Evolutionary conservation across 2,329 filamentous ascomycete species (phyloP).

Genomic region (Beauveria caledonica): DNA sequence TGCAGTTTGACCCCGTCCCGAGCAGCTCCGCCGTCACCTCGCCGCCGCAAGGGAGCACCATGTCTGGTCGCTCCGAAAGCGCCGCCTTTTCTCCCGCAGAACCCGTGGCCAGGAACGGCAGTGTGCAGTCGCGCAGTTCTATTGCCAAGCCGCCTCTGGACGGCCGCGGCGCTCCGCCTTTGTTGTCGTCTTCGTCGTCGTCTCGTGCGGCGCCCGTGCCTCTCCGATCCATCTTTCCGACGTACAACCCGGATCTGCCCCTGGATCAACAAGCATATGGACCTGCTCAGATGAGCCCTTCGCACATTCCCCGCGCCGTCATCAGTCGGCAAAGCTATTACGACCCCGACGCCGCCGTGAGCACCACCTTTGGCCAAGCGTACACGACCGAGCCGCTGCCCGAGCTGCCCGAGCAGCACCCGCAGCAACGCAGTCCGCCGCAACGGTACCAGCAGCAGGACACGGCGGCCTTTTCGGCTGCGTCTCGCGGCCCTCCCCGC

Average conservation of each 20-base stretch:
- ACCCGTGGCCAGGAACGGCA: slow-evolving; percentile 41
- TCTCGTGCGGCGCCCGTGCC: slow-evolving; percentile 27
- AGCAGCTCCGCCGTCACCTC: slow-evolving; percentile 16
- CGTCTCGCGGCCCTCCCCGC: background rate
- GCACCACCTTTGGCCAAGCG: background rate
- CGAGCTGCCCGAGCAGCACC: background rate
- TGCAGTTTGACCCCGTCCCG: slow-evolving; percentile 14
- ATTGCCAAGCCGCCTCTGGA: slow-evolving; percentile 46
- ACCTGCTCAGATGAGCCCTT: slow-evolving; percentile 56
- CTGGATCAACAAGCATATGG: slow-evolving; percentile 63
- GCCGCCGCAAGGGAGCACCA: slow-evolving; percentile 27
- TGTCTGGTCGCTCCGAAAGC: slow-evolving; percentile 39
- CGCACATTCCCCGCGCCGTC: slow-evolving; percentile 53
- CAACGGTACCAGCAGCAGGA: background rate
- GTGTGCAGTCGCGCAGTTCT: slow-evolving; percentile 44
- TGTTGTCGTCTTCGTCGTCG: background rate
- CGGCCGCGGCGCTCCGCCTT: slow-evolving; percentile 20
- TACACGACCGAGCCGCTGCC: slow-evolving; percentile 12
- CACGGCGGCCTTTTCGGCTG: background rate
- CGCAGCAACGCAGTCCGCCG: background rate
- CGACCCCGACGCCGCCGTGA: slow-evolving; percentile 12
- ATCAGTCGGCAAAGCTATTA: slow-evolving; percentile 58
- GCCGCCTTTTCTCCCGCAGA: slow-evolving; percentile 43
- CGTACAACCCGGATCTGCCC: slow-evolving; percentile 60
- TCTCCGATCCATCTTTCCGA: slow-evolving; percentile 67